Evolutionary conservation across 2,329 filamentous ascomycete genomes (phyloP).

Genomic region (Aspergillus fructus): DNA sequence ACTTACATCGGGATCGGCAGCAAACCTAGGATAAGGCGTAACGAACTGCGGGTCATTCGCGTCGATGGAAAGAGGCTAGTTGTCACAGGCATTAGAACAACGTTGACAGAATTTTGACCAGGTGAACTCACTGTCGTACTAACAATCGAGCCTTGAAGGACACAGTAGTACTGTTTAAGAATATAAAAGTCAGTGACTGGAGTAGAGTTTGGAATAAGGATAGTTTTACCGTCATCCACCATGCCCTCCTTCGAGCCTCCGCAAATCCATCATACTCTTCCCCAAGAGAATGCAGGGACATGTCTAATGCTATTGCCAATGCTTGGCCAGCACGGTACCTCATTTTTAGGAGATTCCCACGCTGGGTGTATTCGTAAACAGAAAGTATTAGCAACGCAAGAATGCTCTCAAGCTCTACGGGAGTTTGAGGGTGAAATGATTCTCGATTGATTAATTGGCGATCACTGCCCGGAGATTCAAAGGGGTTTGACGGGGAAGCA

Average conservation of each 20-base stretch:
- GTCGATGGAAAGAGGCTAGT: constrained; percentile 42
- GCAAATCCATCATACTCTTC: constrained; percentile 36
- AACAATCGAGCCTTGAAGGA: constrained; percentile 46
- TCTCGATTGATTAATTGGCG: constrained; percentile 33
- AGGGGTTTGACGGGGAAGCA: constrained; percentile 40
- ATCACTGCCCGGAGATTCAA: constrained; percentile 38
- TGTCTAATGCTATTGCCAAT: constrained; percentile 43
- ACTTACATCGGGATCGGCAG: constrained; percentile 42
- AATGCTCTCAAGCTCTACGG: constrained; percentile 43
- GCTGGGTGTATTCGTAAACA: constrained; percentile 47
- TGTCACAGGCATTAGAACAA: neutral
- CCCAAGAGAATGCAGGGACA: constrained; percentile 40
- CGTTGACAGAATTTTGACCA: neutral
- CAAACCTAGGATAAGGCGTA: constrained; percentile 42
- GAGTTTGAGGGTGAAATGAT: constrained; percentile 38
- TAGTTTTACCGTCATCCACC: constrained; percentile 49
- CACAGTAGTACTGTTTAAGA: constrained; percentile 41
- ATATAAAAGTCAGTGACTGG: neutral
- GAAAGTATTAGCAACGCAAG: constrained; percentile 44
- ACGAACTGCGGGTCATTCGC: constrained; percentile 46
- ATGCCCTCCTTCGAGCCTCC: constrained; percentile 44
- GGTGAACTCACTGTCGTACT: constrained; percentile 41
- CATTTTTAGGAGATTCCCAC: constrained; percentile 48
- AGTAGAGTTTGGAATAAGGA: neutral
- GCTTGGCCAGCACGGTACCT: constrained; percentile 46